Conservation (phyloP, 148 eudicot species). For the Oxyria digyna region DNA sequence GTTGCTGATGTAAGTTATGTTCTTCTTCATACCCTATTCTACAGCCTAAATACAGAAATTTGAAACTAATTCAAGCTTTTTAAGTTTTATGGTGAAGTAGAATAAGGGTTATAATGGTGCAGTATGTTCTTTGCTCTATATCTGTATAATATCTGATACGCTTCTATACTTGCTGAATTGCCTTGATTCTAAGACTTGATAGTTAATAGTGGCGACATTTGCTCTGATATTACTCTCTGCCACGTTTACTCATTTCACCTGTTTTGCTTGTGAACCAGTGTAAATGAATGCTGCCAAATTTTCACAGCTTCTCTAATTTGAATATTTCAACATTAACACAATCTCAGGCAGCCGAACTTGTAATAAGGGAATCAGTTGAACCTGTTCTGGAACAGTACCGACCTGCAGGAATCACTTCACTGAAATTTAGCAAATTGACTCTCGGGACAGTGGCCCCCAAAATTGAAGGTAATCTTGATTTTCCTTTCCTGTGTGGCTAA, state of each 20-base stretch:
- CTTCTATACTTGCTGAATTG: neutral
- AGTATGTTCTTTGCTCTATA: neutral
- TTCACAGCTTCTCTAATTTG: slow-evolving; percentile 2
- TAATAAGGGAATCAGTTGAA: slow-evolving; percentile 90
- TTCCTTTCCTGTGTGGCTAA: neutral
- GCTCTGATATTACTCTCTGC: neutral
- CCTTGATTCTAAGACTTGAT: neutral
- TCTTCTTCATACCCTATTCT: neutral
- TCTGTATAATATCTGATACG: neutral
- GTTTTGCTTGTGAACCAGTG: neutral
- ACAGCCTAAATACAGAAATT: neutral
- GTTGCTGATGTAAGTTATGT: slow-evolving; percentile 76
- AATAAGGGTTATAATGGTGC: neutral
- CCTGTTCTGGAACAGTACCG: slow-evolving; percentile 93
- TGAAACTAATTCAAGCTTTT: neutral
- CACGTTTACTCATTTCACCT: neutral
- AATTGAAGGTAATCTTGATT: slow-evolving; percentile 59
- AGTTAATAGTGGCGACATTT: neutral
- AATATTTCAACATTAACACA: neutral
- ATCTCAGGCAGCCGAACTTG: slow-evolving; percentile 67
- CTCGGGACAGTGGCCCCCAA: slow-evolving; percentile 97
- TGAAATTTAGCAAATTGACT: slow-evolving; percentile 89
- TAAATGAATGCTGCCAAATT: neutral
- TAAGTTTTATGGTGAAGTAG: neutral
- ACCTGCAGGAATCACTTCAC: slow-evolving; percentile 73